A percentile compares a stretch with the other conserved stretches of the same genome.
Evolutionary conservation across 257 asterid species (phyloP).

Genomic region (Verbena officinalis): DNA sequence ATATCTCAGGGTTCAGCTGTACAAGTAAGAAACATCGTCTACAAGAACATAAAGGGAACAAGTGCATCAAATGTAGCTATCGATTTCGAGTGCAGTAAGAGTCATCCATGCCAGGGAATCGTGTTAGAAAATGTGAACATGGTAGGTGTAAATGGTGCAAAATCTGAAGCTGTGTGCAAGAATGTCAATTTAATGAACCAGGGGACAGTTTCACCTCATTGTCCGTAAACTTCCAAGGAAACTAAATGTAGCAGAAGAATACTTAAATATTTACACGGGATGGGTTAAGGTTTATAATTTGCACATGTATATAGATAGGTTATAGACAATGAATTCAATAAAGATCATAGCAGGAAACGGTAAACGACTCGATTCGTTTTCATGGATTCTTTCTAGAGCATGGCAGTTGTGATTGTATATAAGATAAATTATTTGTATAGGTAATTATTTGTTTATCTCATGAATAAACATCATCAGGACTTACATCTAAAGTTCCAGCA

Average conservation of each 20-base stretch:
- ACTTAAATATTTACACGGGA: too few relatives aligned
- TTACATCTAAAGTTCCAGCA: too few relatives aligned
- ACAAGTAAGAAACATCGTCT: conserved; percentile 57
- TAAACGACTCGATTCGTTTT: too few relatives aligned
- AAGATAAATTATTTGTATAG: conserved; percentile 7
- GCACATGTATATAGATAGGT: too few relatives aligned
- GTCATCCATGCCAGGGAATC: conserved; percentile 64
- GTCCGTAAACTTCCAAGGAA: conserved; percentile 30
- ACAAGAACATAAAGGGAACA: conserved; percentile 70
- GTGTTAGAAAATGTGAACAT: conserved; percentile 59
- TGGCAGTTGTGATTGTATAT: conserved; percentile 26
- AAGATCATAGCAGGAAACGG: too few relatives aligned
- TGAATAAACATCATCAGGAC: neutral
- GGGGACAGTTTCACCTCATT: conserved; percentile 57
- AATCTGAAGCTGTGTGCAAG: conserved; percentile 54
- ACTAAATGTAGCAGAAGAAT: too few relatives aligned
- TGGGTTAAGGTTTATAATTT: too few relatives aligned
- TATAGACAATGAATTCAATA: too few relatives aligned
- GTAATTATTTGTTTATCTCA: neutral
- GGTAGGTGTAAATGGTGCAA: conserved; percentile 30
- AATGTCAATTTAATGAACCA: conserved; percentile 42
- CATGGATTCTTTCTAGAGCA: conserved; percentile 20
- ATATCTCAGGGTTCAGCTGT: conserved; percentile 55
- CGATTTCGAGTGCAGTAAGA: conserved; percentile 57
- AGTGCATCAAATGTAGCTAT: conserved; percentile 64